phyloP scores from a whole-genome alignment of 2,329 filamentous ascomycete species.

The Hysterium pulicare region DNA sequence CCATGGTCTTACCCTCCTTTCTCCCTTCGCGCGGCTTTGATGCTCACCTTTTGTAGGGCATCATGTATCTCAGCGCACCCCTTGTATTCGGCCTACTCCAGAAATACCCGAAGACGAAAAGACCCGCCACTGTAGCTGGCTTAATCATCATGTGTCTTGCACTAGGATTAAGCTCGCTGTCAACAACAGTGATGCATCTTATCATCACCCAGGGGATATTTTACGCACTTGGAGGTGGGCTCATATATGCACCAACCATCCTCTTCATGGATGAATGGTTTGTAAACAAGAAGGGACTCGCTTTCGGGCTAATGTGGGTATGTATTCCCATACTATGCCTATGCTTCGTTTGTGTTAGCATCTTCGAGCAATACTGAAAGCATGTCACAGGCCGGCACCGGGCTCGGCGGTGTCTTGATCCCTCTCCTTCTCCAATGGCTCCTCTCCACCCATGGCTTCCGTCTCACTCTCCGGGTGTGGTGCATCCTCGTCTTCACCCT shows the following conservation, averaged over 20 bases:
- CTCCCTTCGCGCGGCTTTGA: too few relatives aligned
- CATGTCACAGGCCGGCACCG: conserved; percentile 25
- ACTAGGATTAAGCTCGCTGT: conserved; percentile 47
- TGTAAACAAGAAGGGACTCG: conserved; percentile 55
- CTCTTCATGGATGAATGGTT: conserved; percentile 64
- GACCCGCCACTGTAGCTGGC: conserved; percentile 30
- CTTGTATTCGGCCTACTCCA: conserved; percentile 36
- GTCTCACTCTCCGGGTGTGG: conserved; percentile 41
- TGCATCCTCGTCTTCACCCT: conserved; percentile 28
- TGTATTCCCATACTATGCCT: conserved; percentile 13
- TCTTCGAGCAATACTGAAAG: background rate
- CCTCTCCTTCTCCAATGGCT: conserved; percentile 42
- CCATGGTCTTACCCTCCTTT: too few relatives aligned
- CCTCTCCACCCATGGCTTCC: conserved; percentile 38
- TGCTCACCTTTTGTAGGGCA: too few relatives aligned
- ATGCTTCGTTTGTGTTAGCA: background rate
- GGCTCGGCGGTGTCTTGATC: conserved; percentile 43
- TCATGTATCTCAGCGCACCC: conserved; percentile 45
- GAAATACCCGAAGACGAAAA: conserved; percentile 29
- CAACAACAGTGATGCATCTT: conserved; percentile 51
- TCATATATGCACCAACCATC: conserved; percentile 56
- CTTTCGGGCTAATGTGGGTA: conserved; percentile 63
- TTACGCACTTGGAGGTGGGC: conserved; percentile 56
- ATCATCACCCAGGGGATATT: conserved; percentile 60
- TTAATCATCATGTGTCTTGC: conserved; percentile 34